phyloP scores from a whole-genome alignment of 371 early-diverging fungal species.

The Syncephalis fuscata region DNA sequence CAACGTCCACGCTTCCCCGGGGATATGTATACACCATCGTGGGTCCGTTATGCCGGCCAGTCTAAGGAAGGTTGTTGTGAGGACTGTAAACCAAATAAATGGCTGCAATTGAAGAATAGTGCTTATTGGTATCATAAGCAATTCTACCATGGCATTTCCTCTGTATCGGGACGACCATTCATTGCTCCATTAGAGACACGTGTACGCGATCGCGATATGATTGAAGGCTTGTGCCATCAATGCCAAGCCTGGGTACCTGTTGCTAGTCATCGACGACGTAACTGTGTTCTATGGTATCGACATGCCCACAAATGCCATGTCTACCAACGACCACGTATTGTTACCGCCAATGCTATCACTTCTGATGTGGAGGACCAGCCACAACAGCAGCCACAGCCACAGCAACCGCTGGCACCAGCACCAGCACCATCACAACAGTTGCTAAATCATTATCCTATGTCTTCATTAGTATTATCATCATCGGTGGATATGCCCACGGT shows the following conservation, averaged over 20 bases:
- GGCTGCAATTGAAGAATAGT: conserved; percentile 85
- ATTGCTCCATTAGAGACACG: conserved; percentile 55
- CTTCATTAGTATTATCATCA: too few relatives aligned
- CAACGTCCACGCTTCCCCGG: conserved; percentile 54
- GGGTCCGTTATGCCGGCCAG: conserved; percentile 67
- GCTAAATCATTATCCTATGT: too few relatives aligned
- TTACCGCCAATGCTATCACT: too few relatives aligned
- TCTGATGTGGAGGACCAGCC: too few relatives aligned
- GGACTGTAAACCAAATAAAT: conserved; percentile 67
- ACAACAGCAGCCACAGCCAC: too few relatives aligned
- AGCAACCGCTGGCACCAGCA: too few relatives aligned
- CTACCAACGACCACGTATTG: conserved; percentile 45
- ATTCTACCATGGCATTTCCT: conserved; percentile 84
- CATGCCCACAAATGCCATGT: conserved; percentile 90
- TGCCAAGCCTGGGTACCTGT: conserved; percentile 75
- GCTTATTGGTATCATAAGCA: conserved; percentile 94
- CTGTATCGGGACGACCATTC: conserved; percentile 69
- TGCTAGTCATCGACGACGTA: conserved; percentile 55
- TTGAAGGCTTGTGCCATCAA: conserved; percentile 80
- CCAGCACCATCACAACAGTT: too few relatives aligned
- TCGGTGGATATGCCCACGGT: too few relatives aligned
- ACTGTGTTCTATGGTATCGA: conserved; percentile 73
- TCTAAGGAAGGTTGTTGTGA: conserved; percentile 82
- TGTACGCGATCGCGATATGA: conserved; percentile 34
- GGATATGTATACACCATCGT: conserved; percentile 77